phyloP scores from a whole-genome alignment of 2,329 filamentous ascomycete species.

The Ophiostoma montium region DNA sequence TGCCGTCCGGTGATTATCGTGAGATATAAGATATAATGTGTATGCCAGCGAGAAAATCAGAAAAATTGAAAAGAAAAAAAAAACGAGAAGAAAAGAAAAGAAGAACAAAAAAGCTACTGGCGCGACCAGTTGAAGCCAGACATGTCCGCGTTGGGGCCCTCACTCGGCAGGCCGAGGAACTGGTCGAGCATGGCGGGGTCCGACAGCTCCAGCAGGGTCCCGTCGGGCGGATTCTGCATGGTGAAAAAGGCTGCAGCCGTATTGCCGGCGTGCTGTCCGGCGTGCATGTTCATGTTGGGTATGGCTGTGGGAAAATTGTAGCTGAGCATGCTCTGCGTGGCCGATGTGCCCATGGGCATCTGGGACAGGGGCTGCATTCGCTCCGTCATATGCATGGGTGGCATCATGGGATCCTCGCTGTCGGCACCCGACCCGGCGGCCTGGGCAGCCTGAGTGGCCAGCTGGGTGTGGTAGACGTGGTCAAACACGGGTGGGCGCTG shows the following conservation, averaged over 20 bases:
- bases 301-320: neutral
- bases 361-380: neutral
- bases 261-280: neutral
- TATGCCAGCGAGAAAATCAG: too few species aligned
- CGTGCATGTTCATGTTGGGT: neutral
- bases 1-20: neutral
- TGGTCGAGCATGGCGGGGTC: neutral
- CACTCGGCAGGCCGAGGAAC: neutral
- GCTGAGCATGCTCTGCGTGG: neutral
- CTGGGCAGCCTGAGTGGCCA: neutral
- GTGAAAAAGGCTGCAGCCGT: neutral
- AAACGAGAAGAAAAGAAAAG: neutral
- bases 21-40: too few species aligned
- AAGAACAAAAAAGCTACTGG: neutral
- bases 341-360: neutral
- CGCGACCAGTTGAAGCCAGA: neutral
- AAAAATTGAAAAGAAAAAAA: neutral
- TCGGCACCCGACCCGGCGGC: neutral
- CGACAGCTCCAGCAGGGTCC: neutral
- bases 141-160: neutral
- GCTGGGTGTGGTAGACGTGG: conserved; percentile 2
- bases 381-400: neutral
- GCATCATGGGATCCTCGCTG: neutral
- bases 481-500: conserved; percentile 3
- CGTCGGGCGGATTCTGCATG: neutral